phyloP scores from a whole-genome alignment of 2,329 filamentous ascomycete genomes.

The Talaromyces rugulosus region DNA sequence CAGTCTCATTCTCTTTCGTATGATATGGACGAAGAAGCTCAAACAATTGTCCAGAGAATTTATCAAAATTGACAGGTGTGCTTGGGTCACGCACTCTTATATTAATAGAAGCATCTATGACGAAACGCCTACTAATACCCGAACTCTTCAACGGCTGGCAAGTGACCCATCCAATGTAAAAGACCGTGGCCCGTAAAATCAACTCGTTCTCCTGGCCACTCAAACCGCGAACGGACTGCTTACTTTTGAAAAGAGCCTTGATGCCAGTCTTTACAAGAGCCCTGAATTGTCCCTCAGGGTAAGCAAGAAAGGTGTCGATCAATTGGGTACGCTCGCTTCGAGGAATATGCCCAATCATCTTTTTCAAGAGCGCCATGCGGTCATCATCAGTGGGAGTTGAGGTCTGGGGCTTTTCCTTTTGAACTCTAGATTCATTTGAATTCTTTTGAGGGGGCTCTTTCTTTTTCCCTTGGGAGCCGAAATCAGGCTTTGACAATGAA shows the following conservation, averaged over 20 bases:
- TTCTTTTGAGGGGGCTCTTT: background rate
- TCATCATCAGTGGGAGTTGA: background rate
- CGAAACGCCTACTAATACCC: background rate
- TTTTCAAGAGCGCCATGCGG: conserved; percentile 4
- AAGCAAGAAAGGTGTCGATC: background rate
- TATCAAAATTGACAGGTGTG: background rate
- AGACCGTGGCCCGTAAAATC: conserved; percentile 1
- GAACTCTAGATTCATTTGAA: background rate
- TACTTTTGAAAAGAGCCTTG: background rate
- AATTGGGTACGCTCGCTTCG: background rate
- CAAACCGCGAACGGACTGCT: background rate
- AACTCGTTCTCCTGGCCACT: background rate
- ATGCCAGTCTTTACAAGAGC: conserved; percentile 1
- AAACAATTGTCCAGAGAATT: background rate
- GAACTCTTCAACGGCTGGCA: background rate
- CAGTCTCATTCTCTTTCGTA: background rate
- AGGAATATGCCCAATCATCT: conserved; percentile 4
- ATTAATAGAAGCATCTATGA: background rate
- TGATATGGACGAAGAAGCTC: conserved; percentile 3
- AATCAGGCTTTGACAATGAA: background rate
- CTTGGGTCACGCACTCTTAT: background rate
- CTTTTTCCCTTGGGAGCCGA: background rate
- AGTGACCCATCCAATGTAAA: conserved; percentile 12
- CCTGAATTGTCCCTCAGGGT: background rate
- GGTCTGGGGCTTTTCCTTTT: background rate